phyloP scores from a whole-genome alignment of 371 early-diverging fungal species.

The Homolaphlyctis polyrhiza region DNA sequence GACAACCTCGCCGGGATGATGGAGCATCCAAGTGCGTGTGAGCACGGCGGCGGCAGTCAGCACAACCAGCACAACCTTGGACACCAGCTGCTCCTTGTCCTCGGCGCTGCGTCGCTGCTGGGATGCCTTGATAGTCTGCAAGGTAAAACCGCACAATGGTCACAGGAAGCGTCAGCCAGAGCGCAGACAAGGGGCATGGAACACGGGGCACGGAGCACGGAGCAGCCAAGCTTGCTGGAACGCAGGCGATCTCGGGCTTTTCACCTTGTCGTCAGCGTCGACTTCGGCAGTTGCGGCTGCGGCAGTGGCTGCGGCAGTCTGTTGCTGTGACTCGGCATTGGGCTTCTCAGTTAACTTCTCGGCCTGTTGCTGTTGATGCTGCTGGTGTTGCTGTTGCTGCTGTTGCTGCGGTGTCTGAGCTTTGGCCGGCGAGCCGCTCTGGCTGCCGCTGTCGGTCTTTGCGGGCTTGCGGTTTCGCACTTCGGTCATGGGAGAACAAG shows the following conservation, averaged over 20 bases:
- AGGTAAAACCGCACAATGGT: neutral
- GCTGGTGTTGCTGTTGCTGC: too few relatives aligned
- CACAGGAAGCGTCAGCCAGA: neutral
- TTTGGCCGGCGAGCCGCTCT: neutral
- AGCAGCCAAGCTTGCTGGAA: too few relatives aligned
- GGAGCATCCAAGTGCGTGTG: slow-evolving; percentile 32
- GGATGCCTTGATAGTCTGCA: neutral
- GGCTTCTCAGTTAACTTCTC: too few relatives aligned
- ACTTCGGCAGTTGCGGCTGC: neutral
- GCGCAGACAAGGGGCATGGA: too few relatives aligned
- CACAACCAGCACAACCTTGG: slow-evolving; percentile 15
- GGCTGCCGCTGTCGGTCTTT: neutral
- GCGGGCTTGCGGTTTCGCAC: neutral
- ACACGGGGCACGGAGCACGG: too few relatives aligned
- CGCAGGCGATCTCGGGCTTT: neutral
- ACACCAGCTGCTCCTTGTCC: neutral
- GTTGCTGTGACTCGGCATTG: too few relatives aligned
- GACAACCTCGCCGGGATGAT: slow-evolving; percentile 43
- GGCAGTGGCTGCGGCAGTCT: neutral
- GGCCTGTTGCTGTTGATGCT: too few relatives aligned
- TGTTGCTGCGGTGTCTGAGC: too few relatives aligned
- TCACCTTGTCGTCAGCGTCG: neutral
- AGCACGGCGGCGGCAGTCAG: slow-evolving; percentile 28
- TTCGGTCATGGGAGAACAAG: neutral
- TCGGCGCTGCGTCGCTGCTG: neutral